These are phyloP conservation scores for Asclepias syriaca DNA, from an alignment of 257 asterid genomes.

Conservation along the genomic window DNA sequence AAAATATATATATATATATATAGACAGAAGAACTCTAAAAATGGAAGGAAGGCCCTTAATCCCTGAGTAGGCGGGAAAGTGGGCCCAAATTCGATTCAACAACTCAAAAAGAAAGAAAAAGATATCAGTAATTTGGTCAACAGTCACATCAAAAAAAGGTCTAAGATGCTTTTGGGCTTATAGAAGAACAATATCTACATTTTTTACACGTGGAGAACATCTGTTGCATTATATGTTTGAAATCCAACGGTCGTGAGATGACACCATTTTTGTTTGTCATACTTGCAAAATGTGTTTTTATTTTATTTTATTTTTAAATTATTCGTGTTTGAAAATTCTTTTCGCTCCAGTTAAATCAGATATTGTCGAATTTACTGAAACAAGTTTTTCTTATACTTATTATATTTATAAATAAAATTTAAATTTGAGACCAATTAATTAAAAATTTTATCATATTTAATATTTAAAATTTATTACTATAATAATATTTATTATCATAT, in stretches of 20 bases:
- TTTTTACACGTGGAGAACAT: not conserved
- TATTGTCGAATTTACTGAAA: too few species aligned
- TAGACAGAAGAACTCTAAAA: not conserved
- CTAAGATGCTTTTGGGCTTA: not conserved
- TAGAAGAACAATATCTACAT: not conserved
- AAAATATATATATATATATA: too few species aligned
- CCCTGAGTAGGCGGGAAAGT: not conserved
- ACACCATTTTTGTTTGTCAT: not conserved
- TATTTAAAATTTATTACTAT: too few species aligned
- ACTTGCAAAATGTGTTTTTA: not conserved
- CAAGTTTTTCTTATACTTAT: too few species aligned
- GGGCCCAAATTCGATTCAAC: not conserved
- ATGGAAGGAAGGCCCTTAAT: not conserved
- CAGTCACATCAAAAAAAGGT: conserved; percentile 30
- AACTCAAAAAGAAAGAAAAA: not conserved
- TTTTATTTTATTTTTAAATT: too few species aligned
- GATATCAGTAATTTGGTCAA: conserved; percentile 25
- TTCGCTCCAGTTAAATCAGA: too few species aligned
- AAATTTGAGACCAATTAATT: too few species aligned
- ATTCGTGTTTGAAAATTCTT: too few species aligned
- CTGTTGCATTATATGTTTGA: not conserved
- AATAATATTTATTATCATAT: too few species aligned
- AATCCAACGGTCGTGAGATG: not conserved
- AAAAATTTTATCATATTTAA: too few species aligned
- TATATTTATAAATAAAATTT: too few species aligned